Evolutionary conservation across 768 basidiomycete species (phyloP), one percentile per base, ranked within the genome.

Genomic region (Xerocomellus amylosporus): DNA sequence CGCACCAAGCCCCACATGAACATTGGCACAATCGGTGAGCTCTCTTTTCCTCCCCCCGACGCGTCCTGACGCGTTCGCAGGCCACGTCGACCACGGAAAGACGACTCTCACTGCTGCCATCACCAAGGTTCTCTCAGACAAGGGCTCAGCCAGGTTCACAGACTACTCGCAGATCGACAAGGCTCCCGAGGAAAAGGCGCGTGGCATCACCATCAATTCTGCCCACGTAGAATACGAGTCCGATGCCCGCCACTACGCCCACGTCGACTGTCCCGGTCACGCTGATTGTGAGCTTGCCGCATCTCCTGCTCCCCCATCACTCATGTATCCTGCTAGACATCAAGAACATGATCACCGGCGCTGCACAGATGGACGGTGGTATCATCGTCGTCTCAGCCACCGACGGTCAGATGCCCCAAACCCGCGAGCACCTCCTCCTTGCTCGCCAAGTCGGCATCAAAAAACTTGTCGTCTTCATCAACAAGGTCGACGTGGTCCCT

Each of bases 381-480:
- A 93, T 93, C 65, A 93, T 93, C 64, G 91, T 98, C 61, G 97
- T 99, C 30, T 97, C 97, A 46, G 97, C 97, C 30, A 96, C 93
- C 12, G 97, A 99, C 69, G 97, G 97, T 63, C 95, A 98, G 75
- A 99, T 99, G 97, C 97, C 96, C 51, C 96, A 98, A 73, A 99
- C 97, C 46, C 87, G 95, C 65, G 97, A 99, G 78, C 97, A 99
- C 75, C 75, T 99, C 58, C 87, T 99, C 50, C 85, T 99, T 45
- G 96, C 96, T 63, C 91, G 93, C 67, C 97, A 99, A 77, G 95
- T 98, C 60, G 97, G 97, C 60, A 89, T 99, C 69, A 93, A 95
- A 76, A 90, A 87, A 73, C 84, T 99, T 36, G 93, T 98, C 54
- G 97, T 99, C 61, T 99, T 97, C 80, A 94, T 99, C 74, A 99